Evolutionary conservation across 371 early-diverging fungal species (phyloP).

Genomic region (Parasitella parasitica): DNA sequence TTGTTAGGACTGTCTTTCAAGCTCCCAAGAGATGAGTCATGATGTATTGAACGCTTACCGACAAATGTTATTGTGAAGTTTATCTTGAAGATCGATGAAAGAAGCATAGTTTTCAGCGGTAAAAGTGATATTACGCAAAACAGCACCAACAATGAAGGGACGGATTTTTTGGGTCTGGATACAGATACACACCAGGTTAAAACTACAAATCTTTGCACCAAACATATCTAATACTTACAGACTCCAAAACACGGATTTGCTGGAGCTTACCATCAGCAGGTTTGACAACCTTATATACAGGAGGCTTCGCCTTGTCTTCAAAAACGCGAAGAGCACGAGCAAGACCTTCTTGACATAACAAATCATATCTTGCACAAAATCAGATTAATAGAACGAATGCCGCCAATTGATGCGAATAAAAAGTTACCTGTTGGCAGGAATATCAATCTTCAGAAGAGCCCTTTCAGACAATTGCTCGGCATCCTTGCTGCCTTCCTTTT

Average conservation of each 20-base stretch:
- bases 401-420: background rate
- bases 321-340: conserved; percentile 85
- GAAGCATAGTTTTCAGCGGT: conserved; percentile 84
- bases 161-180: conserved; percentile 75
- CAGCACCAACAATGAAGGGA: conserved; percentile 91
- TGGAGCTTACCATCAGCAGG: conserved; percentile 64
- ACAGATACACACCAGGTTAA: background rate
- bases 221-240: too few species aligned
- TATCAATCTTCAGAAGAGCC: conserved; percentile 95
- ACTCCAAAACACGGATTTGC: conserved; percentile 63
- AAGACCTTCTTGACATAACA: conserved; percentile 95
- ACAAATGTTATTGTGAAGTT: conserved; percentile 97
- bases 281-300: conserved; percentile 59
- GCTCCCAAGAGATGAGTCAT: conserved; percentile 10
- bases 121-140: conserved; percentile 91
- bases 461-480: conserved; percentile 74
- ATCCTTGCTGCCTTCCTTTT: conserved; percentile 54
- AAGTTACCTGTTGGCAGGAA: conserved; percentile 97
- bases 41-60: conserved; percentile 45
- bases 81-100: conserved; percentile 99
- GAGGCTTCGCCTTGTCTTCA: conserved; percentile 66
- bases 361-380: conserved; percentile 78
- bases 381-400: background rate
- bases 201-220: background rate
- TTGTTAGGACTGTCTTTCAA: conserved; percentile 5